These are phyloP conservation scores for Heimioporus retisporus DNA, from an alignment of 1,284 basidiomycete genomes.

Conservation along the genomic window DNA sequence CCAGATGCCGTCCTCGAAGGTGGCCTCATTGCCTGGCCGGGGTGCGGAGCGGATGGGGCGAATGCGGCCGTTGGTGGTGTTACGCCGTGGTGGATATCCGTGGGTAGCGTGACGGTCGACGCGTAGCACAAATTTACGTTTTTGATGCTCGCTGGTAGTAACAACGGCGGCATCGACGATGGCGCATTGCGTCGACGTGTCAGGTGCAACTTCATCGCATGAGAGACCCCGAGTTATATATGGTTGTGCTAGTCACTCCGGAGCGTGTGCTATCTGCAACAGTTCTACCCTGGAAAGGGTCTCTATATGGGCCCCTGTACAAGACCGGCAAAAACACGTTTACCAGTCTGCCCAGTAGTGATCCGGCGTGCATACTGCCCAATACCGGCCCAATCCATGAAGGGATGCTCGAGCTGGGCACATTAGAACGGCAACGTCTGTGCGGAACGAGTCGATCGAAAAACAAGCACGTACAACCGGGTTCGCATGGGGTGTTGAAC, in stretches of 20 bases:
- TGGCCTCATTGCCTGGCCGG: conserved; percentile 36
- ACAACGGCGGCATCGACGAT: conserved; percentile 68
- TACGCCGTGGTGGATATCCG: conserved; percentile 59
- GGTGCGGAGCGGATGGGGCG: conserved; percentile 33
- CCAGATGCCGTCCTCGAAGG: conserved; percentile 73
- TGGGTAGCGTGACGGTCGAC: conserved; percentile 55
- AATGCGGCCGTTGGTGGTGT: conserved; percentile 58
- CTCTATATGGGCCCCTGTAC: no score
- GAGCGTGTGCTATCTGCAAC: no score
- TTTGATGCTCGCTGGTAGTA: conserved; percentile 71
- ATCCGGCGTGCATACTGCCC: no score
- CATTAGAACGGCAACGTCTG: no score
- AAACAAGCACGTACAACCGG: no score
- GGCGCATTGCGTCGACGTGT: not conserved
- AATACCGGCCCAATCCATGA: no score
- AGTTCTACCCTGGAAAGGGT: no score
- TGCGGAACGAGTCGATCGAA: no score
- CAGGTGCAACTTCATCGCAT: not conserved
- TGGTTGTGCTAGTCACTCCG: conserved; percentile 46
- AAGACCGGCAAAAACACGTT: no score
- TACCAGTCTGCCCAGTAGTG: no score
- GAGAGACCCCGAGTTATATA: not conserved
- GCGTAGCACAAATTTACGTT: conserved; percentile 42
- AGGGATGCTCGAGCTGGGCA: no score
- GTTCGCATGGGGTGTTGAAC: no score